Evolutionary conservation across 1,284 basidiomycete species (phyloP).

Genomic region (Trichosporon sp.): DNA sequence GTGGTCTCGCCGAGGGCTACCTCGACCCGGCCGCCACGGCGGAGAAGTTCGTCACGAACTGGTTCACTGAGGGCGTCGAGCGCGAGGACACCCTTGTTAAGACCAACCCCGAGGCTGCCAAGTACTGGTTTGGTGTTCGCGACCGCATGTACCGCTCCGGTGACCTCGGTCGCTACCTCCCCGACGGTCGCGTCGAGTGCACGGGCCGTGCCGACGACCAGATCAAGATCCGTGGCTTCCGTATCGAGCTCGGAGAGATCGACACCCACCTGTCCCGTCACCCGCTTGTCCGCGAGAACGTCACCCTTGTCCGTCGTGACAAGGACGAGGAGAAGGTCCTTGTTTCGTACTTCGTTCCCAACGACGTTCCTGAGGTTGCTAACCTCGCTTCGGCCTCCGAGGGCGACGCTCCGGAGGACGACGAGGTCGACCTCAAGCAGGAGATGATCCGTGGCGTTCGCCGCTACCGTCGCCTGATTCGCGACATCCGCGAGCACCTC

Average conservation of each 20-base stretch:
- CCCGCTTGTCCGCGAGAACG: constrained; percentile 89
- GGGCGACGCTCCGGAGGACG: constrained; percentile 58
- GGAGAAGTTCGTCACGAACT: constrained; percentile 89
- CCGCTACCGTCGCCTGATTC: constrained; percentile 82
- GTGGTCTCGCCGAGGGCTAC: constrained; percentile 94
- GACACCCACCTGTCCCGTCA: constrained; percentile 95
- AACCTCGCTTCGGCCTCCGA: constrained; percentile 66
- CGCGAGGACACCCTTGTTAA: constrained; percentile 66
- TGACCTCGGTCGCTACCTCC: constrained; percentile 90
- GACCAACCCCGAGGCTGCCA: constrained; percentile 60
- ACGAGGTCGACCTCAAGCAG: constrained; percentile 49
- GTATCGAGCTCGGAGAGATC: constrained; percentile 98
- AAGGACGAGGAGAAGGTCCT: constrained; percentile 99
- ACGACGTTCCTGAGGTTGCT: constrained; percentile 63
- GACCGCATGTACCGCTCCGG: constrained; percentile 98
- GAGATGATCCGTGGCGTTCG: constrained; percentile 67
- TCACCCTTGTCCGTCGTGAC: constrained; percentile 92
- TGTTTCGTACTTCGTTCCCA: constrained; percentile 96
- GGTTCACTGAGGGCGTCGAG: constrained; percentile 65
- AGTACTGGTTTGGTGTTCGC: constrained; percentile 92
- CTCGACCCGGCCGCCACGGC: constrained; percentile 75
- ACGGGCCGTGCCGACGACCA: constrained; percentile 97
- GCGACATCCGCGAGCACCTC: constrained; percentile 88
- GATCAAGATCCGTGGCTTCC: constrained; percentile 98
- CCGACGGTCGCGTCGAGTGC: constrained; percentile 92